Conservation (phyloP, 495 filamentous ascomycete genomes). For the Tuber umbilicatum region DNA sequence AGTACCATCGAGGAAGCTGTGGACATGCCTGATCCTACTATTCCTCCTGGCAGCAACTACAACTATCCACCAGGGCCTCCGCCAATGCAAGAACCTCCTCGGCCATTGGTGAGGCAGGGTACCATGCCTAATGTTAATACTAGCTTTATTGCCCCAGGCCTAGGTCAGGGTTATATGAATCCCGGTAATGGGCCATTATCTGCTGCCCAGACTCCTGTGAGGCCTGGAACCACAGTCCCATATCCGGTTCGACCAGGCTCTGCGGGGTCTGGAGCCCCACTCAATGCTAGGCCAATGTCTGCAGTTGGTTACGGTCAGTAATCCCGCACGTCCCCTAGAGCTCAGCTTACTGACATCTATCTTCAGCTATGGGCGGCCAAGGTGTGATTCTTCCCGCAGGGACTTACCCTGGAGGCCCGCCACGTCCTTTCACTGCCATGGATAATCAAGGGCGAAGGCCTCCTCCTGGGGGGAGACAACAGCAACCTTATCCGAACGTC, state of each 20-base stretch:
- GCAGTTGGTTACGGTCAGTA: slow-evolving; percentile 36
- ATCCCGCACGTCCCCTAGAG: slow-evolving; percentile 34
- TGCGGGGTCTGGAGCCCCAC: slow-evolving; percentile 42
- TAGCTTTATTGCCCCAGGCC: slow-evolving; percentile 41
- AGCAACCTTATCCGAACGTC: background rate
- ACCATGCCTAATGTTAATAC: slow-evolving; percentile 58
- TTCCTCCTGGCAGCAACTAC: slow-evolving; percentile 45
- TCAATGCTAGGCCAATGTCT: slow-evolving; percentile 47
- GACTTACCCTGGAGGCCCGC: slow-evolving; percentile 33
- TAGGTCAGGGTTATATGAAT: slow-evolving; percentile 10
- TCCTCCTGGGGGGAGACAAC: slow-evolving; percentile 23
- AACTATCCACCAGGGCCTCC: slow-evolving; percentile 45
- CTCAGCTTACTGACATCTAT: slow-evolving; percentile 32
- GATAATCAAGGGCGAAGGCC: slow-evolving; percentile 21
- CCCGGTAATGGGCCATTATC: slow-evolving; percentile 22
- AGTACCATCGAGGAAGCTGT: slow-evolving; percentile 44
- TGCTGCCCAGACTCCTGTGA: slow-evolving; percentile 24
- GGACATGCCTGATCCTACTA: slow-evolving; percentile 65
- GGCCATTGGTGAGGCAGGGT: slow-evolving; percentile 43
- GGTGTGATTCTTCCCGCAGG: slow-evolving; percentile 38
- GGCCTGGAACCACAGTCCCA: slow-evolving; percentile 34
- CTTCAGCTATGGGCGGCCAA: slow-evolving; percentile 35
- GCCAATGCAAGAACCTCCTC: slow-evolving; percentile 48
- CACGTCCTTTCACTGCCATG: slow-evolving; percentile 30
- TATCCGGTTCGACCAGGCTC: slow-evolving; percentile 32